Percentiles rank a stretch among this genome's conserved stretches.
phyloP scores from a whole-genome alignment of 2,329 filamentous ascomycete species.

The Aspergillus vadensis region DNA sequence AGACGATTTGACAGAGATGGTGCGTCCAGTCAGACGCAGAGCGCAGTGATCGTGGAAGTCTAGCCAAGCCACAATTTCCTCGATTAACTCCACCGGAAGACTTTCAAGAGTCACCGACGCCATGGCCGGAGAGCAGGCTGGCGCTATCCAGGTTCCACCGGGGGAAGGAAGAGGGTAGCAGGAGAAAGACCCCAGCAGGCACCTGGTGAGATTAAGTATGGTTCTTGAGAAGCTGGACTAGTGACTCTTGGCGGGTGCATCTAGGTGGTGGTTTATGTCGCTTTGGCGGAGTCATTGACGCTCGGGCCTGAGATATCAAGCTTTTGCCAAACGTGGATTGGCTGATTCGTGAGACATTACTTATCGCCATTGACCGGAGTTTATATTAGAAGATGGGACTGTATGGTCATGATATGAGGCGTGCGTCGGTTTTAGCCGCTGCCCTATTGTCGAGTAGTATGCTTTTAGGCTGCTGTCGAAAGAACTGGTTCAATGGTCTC shows the following conservation, averaged over 20 bases:
- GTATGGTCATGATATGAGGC: background rate
- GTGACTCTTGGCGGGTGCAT: background rate
- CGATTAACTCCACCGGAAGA: slow-evolving; percentile 2
- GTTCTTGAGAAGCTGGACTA: background rate
- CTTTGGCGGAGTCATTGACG: background rate
- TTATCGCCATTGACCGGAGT: background rate
- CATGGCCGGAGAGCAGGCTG: background rate
- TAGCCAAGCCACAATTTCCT: background rate
- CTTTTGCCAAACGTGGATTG: background rate
- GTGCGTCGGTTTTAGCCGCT: background rate
- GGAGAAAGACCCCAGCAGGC: background rate
- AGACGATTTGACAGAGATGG: background rate
- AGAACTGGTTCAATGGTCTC: no score
- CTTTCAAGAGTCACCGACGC: background rate
- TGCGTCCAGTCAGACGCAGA: background rate
- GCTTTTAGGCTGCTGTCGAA: no score
- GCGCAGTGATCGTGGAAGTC: slow-evolving; percentile 3
- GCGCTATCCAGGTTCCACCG: background rate
- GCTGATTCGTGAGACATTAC: background rate
- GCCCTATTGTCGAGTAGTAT: no score
- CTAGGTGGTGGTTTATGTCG: background rate
- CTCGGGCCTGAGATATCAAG: background rate
- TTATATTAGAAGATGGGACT: background rate
- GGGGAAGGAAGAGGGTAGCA: background rate
- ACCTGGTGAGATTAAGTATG: background rate